Conservation (phyloP, 2,329 filamentous ascomycete genomes). For the Talaromyces amestolkiae region DNA sequence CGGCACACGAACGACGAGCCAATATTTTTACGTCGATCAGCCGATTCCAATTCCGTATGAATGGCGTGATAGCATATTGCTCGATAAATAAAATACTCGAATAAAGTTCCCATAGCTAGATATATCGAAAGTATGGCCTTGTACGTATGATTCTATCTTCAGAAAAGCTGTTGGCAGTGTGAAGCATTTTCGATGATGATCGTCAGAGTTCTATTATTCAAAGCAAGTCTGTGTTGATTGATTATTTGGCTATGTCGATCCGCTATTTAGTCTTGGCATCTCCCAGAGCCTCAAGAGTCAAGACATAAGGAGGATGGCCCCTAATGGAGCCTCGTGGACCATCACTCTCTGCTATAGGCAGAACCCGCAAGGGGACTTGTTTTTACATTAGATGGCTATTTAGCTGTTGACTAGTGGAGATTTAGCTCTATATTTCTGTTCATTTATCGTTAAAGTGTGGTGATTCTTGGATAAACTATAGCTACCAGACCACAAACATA, state of each 20-base stretch:
- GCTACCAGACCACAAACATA: no score
- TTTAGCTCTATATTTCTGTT: no score
- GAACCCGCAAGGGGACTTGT: no score
- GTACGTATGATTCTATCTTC: not conserved
- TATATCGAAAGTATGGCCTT: not conserved
- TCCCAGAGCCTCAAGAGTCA: not conserved
- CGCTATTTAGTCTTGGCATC: not conserved
- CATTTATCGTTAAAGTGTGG: no score
- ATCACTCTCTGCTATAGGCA: no score
- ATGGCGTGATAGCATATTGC: not conserved
- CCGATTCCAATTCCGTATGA: not conserved
- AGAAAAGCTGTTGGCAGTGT: not conserved
- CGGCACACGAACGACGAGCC: not conserved
- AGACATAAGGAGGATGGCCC: not conserved
- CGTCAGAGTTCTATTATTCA: not conserved
- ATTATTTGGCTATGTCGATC: not conserved
- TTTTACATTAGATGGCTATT: no score
- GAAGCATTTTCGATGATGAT: not conserved
- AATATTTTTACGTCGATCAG: no score
- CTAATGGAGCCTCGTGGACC: no score
- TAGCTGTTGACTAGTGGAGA: no score
- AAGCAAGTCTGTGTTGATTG: not conserved
- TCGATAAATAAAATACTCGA: not conserved
- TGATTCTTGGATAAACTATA: no score
- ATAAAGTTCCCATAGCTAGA: not conserved